These are phyloP conservation scores for Spergularia bocconei DNA, from an alignment of 148 eudicot genomes.

Conservation along the genomic window DNA sequence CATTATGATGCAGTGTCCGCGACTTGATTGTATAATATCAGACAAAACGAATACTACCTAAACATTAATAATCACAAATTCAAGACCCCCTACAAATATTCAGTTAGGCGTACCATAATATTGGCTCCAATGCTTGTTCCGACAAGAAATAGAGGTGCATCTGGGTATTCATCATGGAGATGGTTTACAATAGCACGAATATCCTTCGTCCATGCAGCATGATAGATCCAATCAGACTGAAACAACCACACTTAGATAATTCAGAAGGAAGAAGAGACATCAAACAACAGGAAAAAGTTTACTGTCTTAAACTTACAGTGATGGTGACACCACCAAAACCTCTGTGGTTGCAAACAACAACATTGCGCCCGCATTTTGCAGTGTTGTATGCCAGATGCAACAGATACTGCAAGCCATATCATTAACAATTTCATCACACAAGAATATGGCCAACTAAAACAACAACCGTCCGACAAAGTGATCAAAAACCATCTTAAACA, in stretches of 20 bases:
- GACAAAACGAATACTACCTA: background rate
- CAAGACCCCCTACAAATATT: background rate
- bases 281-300: background rate
- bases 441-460: too few relatives aligned
- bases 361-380: conserved; percentile 89
- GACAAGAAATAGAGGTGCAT: conserved; percentile 63
- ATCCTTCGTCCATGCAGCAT: conserved; percentile 97
- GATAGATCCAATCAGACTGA: conserved; percentile 92
- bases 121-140: conserved; percentile 98
- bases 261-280: background rate
- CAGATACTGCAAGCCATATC: conserved; percentile 51
- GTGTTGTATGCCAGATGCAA: conserved; percentile 67
- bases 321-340: conserved; percentile 88
- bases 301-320: conserved; percentile 59
- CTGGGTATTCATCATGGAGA: conserved; percentile 66
- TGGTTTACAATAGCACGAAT: conserved; percentile 52
- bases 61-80: background rate
- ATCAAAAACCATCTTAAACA: background rate
- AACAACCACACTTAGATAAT: conserved; percentile 4
- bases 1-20: background rate
- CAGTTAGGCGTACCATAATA: conserved; percentile 54
- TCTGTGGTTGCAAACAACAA: conserved; percentile 86
- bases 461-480: background rate
- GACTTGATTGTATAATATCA: background rate
- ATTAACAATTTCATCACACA: background rate